Evolutionary conservation across 1,284 basidiomycete genomes (phyloP), one percentile per base, ranked within the genome.

Genomic region (Leccinum pachyderme): DNA sequence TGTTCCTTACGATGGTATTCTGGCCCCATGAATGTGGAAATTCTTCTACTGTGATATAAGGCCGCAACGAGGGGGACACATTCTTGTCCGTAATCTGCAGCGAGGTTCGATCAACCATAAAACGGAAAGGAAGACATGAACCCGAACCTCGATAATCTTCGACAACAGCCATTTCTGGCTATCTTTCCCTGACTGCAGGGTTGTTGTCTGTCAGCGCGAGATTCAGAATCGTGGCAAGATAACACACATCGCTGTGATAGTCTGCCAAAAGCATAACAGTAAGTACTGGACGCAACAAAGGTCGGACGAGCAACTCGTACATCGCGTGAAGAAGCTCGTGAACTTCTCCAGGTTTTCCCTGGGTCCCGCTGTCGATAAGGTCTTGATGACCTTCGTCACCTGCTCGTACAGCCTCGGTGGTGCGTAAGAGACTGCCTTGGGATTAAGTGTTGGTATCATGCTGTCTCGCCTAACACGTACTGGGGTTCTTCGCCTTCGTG

Each of bases 21-120:
- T 99, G 96, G 9, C 87, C 88, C 96, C 96, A 99, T 1, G 85
- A 73, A 71, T 99, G 96, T 56, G 78, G 61, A 70, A 98, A 98
- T 70, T 95, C 93, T 31, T 78, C 73, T 55, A 95, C 76, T 6
- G 79, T 81, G 65, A 96, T 89, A 31, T 73, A 63, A 49, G 78
- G 64, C 52, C 73, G 78, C 43, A 92, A 72, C 25, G 75, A 75
- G 46, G 80, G 73, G 8, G 85, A 79, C 27, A 86, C 86, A 58
- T 75, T 81, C 60, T 83, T 66, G 33, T 73, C 63, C 5, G 90
- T 91, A 63, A 89, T 84, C 91, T 93, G 65, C 54, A 48, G 53
- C 31, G 8, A 5, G 35, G 53, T 54, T 52, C 31, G 47, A 45
- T 32, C 45, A 52, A 59, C 9, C 18, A 18, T n/a, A 43, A 11